These are phyloP conservation scores for Trypanosoma platydactyli DNA, from an alignment of 208 protist genomes.

Conservation along the genomic window DNA sequence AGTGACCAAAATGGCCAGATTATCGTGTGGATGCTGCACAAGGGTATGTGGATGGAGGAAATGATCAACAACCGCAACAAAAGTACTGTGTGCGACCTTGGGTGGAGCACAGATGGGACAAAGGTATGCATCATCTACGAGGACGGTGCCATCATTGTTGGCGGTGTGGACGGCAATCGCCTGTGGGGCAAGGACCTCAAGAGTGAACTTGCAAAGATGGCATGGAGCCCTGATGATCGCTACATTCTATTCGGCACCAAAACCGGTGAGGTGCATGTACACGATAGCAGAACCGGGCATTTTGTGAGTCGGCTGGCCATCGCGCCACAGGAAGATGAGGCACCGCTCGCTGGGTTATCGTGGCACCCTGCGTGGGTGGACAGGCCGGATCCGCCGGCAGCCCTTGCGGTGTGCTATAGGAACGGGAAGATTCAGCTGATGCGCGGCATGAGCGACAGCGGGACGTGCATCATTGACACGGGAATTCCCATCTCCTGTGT, in stretches of 20 bases:
- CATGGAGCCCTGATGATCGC: conserved; percentile 95
- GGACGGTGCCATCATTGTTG: conserved; percentile 96
- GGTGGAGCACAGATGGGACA: conserved; percentile 93
- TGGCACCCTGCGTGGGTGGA: conserved; percentile 91
- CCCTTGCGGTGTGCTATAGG: conserved; percentile 88
- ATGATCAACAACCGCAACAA: conserved; percentile 98
- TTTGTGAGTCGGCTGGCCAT: conserved; percentile 78
- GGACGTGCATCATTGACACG: conserved; percentile 91
- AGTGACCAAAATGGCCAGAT: conserved; percentile 94
- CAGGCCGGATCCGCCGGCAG: conserved; percentile 68
- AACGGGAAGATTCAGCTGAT: conserved; percentile 94
- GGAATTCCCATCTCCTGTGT: conserved; percentile 71
- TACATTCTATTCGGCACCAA: conserved; percentile 92
- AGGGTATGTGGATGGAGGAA: conserved; percentile 97
- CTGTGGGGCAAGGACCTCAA: conserved; percentile 95
- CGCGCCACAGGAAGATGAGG: conserved; percentile 34
- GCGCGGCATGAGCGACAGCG: conserved; percentile 80
- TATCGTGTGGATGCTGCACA: conserved; percentile 97
- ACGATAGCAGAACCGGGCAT: conserved; percentile 81
- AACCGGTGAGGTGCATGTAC: conserved; percentile 86
- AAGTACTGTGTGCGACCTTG: conserved; percentile 91
- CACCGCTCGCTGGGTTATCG: conserved; percentile 59
- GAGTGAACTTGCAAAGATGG: conserved; percentile 80
- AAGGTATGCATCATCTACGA: conserved; percentile 97
- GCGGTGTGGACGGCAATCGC: conserved; percentile 94